Evolutionary conservation across 2,329 filamentous ascomycete species (phyloP).

Genomic region (Parastagonospora nodorum): DNA sequence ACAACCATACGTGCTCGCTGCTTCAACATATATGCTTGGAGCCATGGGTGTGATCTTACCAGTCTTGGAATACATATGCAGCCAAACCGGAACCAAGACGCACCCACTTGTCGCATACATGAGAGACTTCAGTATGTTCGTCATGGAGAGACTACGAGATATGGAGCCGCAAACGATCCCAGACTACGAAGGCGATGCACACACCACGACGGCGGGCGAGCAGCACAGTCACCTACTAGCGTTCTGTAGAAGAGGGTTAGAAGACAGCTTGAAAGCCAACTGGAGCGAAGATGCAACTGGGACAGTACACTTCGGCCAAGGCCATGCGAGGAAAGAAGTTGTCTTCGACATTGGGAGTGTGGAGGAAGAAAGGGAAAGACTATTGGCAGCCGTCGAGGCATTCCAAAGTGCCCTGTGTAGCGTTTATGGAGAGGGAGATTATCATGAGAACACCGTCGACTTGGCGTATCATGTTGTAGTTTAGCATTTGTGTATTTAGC

Average conservation of each 20-base stretch:
- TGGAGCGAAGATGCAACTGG: constrained; percentile 48
- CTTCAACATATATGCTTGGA: constrained; percentile 47
- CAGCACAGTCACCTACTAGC: constrained; percentile 19
- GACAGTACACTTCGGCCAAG: constrained; percentile 54
- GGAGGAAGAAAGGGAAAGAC: constrained; percentile 34
- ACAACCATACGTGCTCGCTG: constrained; percentile 47
- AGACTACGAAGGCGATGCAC: constrained; percentile 17
- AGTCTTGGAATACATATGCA: constrained; percentile 54
- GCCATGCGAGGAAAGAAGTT: constrained; percentile 53
- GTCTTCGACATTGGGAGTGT: constrained; percentile 40
- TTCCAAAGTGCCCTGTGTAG: constrained; percentile 13
- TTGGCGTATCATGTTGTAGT: constrained; percentile 14
- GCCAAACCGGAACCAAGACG: constrained; percentile 25
- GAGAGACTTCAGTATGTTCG: constrained; percentile 45
- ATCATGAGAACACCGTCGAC: background rate
- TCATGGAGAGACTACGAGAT: constrained; percentile 29
- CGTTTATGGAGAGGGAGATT: constrained; percentile 1
- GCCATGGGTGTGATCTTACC: constrained; percentile 49
- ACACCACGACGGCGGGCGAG: background rate
- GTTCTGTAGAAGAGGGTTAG: constrained; percentile 49
- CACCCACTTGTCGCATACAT: constrained; percentile 47
- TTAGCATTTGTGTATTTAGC: constrained; percentile 22
- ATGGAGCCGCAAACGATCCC: constrained; percentile 20
- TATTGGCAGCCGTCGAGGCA: constrained; percentile 22
- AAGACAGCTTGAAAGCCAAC: constrained; percentile 49